A percentile compares a stretch with the other conserved stretches of the same genome.
Conservation (phyloP, 345 rosid species). For the Corymbia maculata region DNA sequence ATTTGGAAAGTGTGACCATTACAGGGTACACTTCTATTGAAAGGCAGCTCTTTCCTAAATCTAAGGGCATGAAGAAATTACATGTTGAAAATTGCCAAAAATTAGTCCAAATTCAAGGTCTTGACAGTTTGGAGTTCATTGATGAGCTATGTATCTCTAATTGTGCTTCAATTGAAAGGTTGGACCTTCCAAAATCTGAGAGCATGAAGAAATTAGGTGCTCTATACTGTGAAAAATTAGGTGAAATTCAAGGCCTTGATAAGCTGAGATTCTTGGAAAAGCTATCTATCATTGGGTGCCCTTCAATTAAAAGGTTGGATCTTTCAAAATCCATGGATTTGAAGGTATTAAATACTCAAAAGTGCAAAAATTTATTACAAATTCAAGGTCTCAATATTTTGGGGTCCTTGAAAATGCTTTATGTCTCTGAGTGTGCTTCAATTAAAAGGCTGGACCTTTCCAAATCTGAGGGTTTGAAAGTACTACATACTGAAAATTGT, state of each 20-base stretch:
- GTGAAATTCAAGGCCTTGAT: rapidly evolving
- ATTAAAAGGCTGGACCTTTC: too few relatives aligned
- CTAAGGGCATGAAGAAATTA: background rate
- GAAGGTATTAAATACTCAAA: too few relatives aligned
- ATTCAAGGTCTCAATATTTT: background rate
- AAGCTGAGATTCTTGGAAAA: too few relatives aligned
- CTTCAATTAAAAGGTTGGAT: too few relatives aligned
- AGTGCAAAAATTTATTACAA: background rate
- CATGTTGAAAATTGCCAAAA: rapidly evolving
- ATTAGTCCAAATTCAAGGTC: too few relatives aligned
- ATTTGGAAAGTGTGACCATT: too few relatives aligned
- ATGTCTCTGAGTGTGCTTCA: too few relatives aligned
- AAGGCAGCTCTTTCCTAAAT: background rate
- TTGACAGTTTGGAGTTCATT: too few relatives aligned
- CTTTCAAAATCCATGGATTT: too few relatives aligned
- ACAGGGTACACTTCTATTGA: background rate
- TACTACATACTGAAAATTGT: too few relatives aligned
- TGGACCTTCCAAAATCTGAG: too few relatives aligned
- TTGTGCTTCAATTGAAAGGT: background rate
- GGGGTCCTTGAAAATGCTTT: too few relatives aligned
- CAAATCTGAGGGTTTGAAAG: rapidly evolving
- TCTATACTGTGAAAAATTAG: rapidly evolving
- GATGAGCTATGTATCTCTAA: background rate
- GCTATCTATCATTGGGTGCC: rapidly evolving
- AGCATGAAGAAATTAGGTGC: background rate